Evolutionary conservation across 495 filamentous ascomycete species (phyloP).

Genomic region (Tuber brumale): DNA sequence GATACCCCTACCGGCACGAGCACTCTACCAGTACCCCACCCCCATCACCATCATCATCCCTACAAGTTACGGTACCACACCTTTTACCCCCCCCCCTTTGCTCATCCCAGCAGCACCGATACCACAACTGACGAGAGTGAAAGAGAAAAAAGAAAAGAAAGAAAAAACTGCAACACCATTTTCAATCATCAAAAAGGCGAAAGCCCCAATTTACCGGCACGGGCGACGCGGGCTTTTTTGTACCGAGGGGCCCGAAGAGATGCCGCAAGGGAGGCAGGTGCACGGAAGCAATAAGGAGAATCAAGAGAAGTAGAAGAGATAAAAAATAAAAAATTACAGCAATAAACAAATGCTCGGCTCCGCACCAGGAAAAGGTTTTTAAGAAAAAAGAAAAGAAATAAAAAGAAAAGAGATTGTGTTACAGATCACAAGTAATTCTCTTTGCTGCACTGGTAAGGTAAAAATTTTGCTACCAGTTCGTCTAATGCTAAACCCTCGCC

Average conservation of each 20-base stretch:
- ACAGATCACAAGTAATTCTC: not conserved
- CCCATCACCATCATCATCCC: not conserved
- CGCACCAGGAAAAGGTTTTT: not conserved
- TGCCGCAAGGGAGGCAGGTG: not conserved
- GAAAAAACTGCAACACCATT: not conserved
- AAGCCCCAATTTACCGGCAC: not conserved
- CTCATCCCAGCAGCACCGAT: not conserved
- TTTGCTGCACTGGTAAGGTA: not conserved
- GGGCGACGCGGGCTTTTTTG: not conserved
- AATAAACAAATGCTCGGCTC: not conserved
- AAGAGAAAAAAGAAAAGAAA: not conserved
- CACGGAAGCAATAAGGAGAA: not conserved
- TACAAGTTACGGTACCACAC: not conserved
- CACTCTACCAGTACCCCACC: not conserved
- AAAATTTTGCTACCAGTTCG: not conserved
- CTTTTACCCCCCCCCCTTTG: not conserved
- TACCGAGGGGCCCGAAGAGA: not conserved
- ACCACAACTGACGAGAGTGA: not conserved
- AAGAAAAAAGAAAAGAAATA: slow-evolving; percentile 9
- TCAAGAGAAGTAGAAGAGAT: not conserved
- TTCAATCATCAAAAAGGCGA: not conserved
- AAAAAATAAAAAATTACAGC: not conserved
- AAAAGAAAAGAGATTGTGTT: not conserved
- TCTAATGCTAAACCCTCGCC: not conserved
- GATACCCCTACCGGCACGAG: too few relatives aligned